Base-by-base conservation (phyloP, 2,329 filamentous ascomycete genomes). In the Fusarium sp. region DNA sequence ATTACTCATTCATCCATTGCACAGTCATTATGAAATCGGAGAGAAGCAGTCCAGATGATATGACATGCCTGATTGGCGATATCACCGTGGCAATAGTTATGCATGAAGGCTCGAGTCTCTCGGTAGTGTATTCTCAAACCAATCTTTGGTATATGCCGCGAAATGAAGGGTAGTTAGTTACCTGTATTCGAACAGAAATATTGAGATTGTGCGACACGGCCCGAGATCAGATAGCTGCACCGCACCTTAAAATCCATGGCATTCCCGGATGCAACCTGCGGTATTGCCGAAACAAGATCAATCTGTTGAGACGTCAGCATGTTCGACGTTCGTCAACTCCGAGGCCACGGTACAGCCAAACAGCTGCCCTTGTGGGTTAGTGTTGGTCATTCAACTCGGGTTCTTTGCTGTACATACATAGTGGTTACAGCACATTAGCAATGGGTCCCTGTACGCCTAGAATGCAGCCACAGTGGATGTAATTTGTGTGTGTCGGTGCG, bases 181-280 rank as follows among this genome's bases (percentile, higher is more conserved):
- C 16, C 18, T 37, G 34, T 12, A 20, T 20, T 41, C 9, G 32
- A 27, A 41, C n/a, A 14, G n/a, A 16, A 13, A 21, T 28, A 20
- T 12, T 20, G 8, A 20, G 14, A 20, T 16, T 48, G 49, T 34
- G 37, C 51, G 51, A 46, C 48, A 49, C 23, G 40, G 45, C 45
- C 62, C 51, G 57, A 70, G 47, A 59, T 53, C 42, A 53, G 45
- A 67, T 57, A 56, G 43, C 56, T 59, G 45, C 45, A 55, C 30
- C 45, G 45, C 45, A 55, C 30, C 45, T 45, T 20, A 43, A 69
- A 55, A 46, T 37, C 61, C 66, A 63, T 54, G 55, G 18, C 62
- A 70, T 70, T 70, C 40, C 66, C 57, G 66, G 49, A 54, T 70
- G 57, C 25, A 63, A 69, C 66, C 54, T 51, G 32, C 50, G 63